These are phyloP conservation scores for Penicillium coffeae DNA, from an alignment of 495 filamentous ascomycete genomes.

Conservation along the genomic window DNA sequence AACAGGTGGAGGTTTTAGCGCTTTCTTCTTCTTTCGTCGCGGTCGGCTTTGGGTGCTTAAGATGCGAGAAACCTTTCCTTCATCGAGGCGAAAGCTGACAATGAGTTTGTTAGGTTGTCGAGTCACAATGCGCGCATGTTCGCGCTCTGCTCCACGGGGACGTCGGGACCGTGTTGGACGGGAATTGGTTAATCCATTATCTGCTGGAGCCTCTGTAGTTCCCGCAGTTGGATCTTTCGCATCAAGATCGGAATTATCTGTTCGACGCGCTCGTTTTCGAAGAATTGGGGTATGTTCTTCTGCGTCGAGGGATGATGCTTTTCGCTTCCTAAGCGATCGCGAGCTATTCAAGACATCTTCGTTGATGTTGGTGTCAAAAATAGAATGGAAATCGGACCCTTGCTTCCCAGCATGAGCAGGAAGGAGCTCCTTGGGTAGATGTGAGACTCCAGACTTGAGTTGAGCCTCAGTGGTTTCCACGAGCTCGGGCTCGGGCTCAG, in stretches of 20 bases:
- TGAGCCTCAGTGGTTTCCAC: constrained; percentile 38
- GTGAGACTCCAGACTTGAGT: constrained; percentile 43
- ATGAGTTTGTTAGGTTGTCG: constrained; percentile 46
- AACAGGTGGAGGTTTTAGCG: constrained; percentile 30
- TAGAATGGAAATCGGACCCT: constrained; percentile 77
- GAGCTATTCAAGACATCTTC: constrained; percentile 85
- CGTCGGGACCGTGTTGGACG: constrained; percentile 34
- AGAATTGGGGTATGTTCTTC: constrained; percentile 49
- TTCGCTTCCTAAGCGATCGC: constrained; percentile 81
- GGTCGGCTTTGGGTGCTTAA: constrained; percentile 37
- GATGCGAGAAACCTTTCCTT: constrained; percentile 56
- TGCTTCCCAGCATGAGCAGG: constrained; percentile 64
- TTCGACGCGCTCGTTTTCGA: constrained; percentile 43
- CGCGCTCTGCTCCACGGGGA: constrained; percentile 31
- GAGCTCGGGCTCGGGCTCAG: constrained; percentile 46
- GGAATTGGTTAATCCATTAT: constrained; percentile 18
- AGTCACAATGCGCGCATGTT: constrained; percentile 33
- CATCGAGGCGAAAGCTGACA: constrained; percentile 57
- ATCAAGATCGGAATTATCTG: constrained; percentile 19
- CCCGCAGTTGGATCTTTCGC: constrained; percentile 1
- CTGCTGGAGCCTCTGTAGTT: constrained; percentile 9
- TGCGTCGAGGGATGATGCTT: constrained; percentile 55
- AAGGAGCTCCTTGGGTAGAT: constrained; percentile 69
- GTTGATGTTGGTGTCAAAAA: constrained; percentile 72
- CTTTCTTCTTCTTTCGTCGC: constrained; percentile 33